phyloP scores from a whole-genome alignment of 495 filamentous ascomycete species.

The Aspergillus conjunctus region DNA sequence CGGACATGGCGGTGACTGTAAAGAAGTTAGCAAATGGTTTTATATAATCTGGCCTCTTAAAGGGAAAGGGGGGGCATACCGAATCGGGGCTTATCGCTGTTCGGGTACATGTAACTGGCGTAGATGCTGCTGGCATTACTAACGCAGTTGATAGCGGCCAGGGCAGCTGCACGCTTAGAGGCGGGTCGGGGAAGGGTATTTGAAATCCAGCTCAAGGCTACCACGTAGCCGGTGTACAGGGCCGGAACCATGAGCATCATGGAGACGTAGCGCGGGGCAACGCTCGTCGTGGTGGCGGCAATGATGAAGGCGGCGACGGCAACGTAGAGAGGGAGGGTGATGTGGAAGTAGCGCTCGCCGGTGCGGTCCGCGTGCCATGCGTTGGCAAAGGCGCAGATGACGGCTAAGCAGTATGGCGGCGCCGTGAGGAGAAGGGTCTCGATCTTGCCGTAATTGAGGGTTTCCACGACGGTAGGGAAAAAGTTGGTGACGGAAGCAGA shows the following conservation, averaged over 20 bases:
- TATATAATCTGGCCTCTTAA: not conserved
- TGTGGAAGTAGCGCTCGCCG: slow-evolving; percentile 78
- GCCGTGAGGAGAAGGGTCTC: slow-evolving; percentile 74
- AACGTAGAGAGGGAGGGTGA: slow-evolving; percentile 67
- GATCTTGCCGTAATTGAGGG: slow-evolving; percentile 68
- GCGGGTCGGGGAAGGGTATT: slow-evolving; percentile 82
- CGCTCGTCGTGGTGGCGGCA: slow-evolving; percentile 64
- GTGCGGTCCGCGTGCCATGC: slow-evolving; percentile 78
- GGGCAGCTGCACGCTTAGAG: slow-evolving; percentile 77
- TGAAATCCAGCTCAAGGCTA: slow-evolving; percentile 76
- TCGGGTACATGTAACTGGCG: slow-evolving; percentile 72
- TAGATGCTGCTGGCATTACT: slow-evolving; percentile 73
- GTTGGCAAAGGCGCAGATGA: slow-evolving; percentile 71
- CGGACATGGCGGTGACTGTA: slow-evolving; percentile 66
- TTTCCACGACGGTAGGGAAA: slow-evolving; percentile 82
- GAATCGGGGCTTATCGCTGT: slow-evolving; percentile 40
- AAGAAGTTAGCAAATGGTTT: not conserved
- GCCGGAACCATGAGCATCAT: slow-evolving; percentile 80
- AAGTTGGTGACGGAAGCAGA: slow-evolving; percentile 82
- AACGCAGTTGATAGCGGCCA: slow-evolving; percentile 81
- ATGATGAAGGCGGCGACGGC: slow-evolving; percentile 75
- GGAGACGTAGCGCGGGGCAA: slow-evolving; percentile 70
- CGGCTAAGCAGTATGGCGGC: slow-evolving; percentile 72
- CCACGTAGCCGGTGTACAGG: slow-evolving; percentile 63
- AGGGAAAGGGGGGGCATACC: slow-evolving; percentile 29